phyloP scores from a whole-genome alignment of 371 early-diverging fungal species.

The Haplosporangium sp. region DNA sequence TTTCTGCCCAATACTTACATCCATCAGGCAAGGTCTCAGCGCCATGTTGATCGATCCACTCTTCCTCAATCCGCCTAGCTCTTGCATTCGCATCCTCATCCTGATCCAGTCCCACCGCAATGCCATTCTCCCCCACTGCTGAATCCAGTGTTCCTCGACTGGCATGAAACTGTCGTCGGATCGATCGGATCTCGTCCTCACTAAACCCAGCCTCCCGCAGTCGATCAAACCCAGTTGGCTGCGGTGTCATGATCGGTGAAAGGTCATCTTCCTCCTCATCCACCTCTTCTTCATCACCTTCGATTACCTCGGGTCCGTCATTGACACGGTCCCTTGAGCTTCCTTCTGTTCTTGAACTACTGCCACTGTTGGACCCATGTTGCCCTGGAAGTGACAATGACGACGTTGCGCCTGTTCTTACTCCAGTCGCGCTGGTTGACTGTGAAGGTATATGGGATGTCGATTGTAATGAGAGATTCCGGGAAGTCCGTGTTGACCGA shows the following conservation, averaged over 20 bases:
- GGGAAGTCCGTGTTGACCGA: conserved; percentile 10
- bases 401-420: conserved; percentile 25
- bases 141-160: conserved; percentile 28
- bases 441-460: conserved; percentile 7
- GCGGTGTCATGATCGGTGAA: conserved; percentile 40
- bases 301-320: conserved; percentile 1
- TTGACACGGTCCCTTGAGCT: neutral
- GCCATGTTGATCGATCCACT: conserved; percentile 76
- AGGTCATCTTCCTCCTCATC: conserved; percentile 17
- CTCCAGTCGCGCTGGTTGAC: conserved; percentile 7
- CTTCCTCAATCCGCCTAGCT: conserved; percentile 70
- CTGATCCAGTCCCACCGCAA: conserved; percentile 38
- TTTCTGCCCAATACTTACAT: conserved; percentile 54
- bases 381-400: conserved; percentile 19
- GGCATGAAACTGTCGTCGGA: conserved; percentile 74
- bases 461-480: too few species aligned
- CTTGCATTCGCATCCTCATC: conserved; percentile 57
- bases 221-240: conserved; percentile 74
- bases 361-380: neutral
- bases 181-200: conserved; percentile 71
- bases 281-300: neutral
- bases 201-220: conserved; percentile 77
- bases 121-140: conserved; percentile 47
- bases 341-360: conserved; percentile 9
- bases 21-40: conserved; percentile 69